Percentiles rank a stretch among this genome's conserved stretches.
phyloP scores from a whole-genome alignment of 2,329 filamentous ascomycete genomes.

The Corniculantispora saksenae region DNA sequence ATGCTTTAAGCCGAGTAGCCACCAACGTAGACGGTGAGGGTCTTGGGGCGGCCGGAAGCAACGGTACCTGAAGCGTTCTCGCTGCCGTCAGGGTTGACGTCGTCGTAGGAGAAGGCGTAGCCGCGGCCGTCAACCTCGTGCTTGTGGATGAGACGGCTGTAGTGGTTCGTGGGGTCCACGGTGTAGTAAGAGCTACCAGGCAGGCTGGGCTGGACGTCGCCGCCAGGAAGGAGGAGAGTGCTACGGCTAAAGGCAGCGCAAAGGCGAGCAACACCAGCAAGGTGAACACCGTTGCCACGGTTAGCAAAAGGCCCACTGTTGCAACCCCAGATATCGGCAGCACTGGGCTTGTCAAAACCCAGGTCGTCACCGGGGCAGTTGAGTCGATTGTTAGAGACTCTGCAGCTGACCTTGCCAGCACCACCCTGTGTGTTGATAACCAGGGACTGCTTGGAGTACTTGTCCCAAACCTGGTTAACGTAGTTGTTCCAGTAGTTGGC shows the following conservation, averaged over 20 bases:
- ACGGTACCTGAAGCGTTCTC: slow-evolving; percentile 49
- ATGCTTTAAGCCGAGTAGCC: slow-evolving; percentile 3
- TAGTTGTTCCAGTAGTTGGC: slow-evolving; percentile 46
- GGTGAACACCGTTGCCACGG: slow-evolving; percentile 38
- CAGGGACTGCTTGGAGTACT: slow-evolving; percentile 40
- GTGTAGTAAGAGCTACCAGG: slow-evolving; percentile 45
- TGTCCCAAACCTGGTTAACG: slow-evolving; percentile 48
- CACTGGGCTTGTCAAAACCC: slow-evolving; percentile 44
- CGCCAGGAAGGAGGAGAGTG: slow-evolving; percentile 47
- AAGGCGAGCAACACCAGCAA: slow-evolving; percentile 47
- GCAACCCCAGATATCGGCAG: slow-evolving; percentile 52
- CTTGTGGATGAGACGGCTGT: slow-evolving; percentile 60
- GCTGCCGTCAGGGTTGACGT: slow-evolving; percentile 60
- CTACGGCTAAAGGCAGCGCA: slow-evolving; percentile 54
- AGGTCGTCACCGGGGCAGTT: slow-evolving; percentile 45
- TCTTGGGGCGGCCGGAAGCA: slow-evolving; percentile 26
- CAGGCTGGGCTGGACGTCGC: slow-evolving; percentile 46
- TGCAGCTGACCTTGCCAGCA: slow-evolving; percentile 43
- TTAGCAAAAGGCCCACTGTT: slow-evolving; percentile 49
- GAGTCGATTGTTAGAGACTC: slow-evolving; percentile 37
- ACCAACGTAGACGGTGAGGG: slow-evolving; percentile 34
- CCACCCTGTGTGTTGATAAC: slow-evolving; percentile 45
- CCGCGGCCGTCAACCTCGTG: slow-evolving; percentile 60
- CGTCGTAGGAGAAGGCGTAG: slow-evolving; percentile 69
- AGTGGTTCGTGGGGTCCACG: slow-evolving; percentile 52